phyloP scores from a whole-genome alignment of 177 flowering plant genomes.

The Telopea speciosissima region DNA sequence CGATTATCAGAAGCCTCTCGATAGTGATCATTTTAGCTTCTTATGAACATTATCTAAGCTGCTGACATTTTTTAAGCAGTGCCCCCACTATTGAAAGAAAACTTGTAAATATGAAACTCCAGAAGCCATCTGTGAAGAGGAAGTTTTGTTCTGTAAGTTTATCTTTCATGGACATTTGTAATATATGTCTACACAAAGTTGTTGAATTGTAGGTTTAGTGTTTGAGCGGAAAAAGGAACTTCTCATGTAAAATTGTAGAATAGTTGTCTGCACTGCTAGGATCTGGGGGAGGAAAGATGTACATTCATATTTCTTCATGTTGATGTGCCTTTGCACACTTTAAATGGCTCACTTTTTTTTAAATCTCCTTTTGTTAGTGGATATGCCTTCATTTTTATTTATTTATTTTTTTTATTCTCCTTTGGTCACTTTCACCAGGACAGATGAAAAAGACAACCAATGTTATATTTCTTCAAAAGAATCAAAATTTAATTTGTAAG shows the following conservation, averaged over 20 bases:
- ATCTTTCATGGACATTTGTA: background rate
- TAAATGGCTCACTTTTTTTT: too few species aligned
- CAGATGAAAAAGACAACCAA: too few species aligned
- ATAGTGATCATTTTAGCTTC: background rate
- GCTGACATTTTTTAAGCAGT: background rate
- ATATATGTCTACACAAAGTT: background rate
- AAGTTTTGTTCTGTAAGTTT: background rate
- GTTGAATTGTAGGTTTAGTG: background rate
- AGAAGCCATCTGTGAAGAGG: background rate
- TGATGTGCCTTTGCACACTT: background rate
- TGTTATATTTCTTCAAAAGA: too few species aligned
- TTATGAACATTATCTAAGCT: conserved; percentile 1
- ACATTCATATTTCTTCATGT: background rate
- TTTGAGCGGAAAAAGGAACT: background rate
- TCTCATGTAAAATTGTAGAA: background rate
- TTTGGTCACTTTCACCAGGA: too few species aligned
- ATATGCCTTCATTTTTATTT: too few species aligned
- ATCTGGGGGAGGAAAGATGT: background rate
- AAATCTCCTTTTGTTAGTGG: too few species aligned
- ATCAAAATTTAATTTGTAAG: too few species aligned
- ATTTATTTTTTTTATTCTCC: too few species aligned
- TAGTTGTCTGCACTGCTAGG: background rate
- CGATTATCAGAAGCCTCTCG: background rate
- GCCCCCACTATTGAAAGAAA: background rate
- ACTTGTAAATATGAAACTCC: conserved; percentile 16